Evolutionary conservation across 306 rosid species (phyloP).

Genomic region (Elaeagnus macrophylla): DNA sequence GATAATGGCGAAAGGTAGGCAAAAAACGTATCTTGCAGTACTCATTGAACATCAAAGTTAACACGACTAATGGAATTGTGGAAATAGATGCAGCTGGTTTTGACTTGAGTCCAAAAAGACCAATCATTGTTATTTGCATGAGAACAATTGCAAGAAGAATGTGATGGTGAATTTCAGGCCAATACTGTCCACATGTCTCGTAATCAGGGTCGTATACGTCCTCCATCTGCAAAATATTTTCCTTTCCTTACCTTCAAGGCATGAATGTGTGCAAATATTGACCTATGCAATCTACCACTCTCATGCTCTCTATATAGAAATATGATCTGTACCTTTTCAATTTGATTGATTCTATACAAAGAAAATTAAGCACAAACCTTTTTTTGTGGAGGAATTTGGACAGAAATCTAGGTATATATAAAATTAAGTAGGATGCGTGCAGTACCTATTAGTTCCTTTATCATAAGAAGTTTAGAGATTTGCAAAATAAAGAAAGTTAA

Average conservation of each 20-base stretch:
- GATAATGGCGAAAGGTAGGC: constrained; percentile 48
- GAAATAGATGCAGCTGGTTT: constrained; percentile 81
- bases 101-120: constrained; percentile 67
- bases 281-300: neutral
- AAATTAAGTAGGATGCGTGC: no score
- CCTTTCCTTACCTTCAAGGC: neutral
- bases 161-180: constrained; percentile 82
- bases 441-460: no score
- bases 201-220: constrained; percentile 67
- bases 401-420: no score
- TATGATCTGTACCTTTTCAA: neutral
- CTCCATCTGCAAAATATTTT: constrained; percentile 52
- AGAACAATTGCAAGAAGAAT: constrained; percentile 62
- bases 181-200: constrained; percentile 75
- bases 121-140: constrained; percentile 95
- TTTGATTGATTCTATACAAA: neutral
- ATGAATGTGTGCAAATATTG: no score
- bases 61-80: constrained; percentile 57
- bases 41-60: constrained; percentile 68
- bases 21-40: constrained; percentile 91
- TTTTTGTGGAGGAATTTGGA: no score
- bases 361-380: neutral
- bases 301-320: neutral
- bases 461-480: constrained; percentile 2
- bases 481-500: neutral